Base-by-base conservation (phyloP, 164 flowering plant genomes). In the Vitis rupestris region DNA sequence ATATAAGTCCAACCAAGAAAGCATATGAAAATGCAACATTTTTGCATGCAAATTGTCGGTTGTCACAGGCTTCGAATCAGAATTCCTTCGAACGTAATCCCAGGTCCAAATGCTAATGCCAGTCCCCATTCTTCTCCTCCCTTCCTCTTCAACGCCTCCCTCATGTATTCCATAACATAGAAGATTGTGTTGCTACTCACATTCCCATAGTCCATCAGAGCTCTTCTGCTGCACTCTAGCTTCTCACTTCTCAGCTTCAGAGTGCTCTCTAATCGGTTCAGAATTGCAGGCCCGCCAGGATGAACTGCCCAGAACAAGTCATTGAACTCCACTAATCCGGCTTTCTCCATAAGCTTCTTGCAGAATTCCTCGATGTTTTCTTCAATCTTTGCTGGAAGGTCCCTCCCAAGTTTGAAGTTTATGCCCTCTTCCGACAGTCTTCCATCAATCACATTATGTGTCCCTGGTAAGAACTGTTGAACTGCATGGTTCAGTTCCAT, bases 281-380 rank as follows among this genome's bases (percentile, higher is more conserved):
- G 82, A 30, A 89, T 89, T 0, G 93, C 93, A 0, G 93, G 93
- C 11, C 93, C 93, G 0, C 93, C 93, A 0, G 93, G 93, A 74
- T 89, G 93, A 47, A 87, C 91, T 0, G 90, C 91, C 93, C 93
- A 89, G 59, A 89, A 89, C 73, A 89, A 30, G 8, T 88, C 89
- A 44, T 87, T 84, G 70, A 69, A 83, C 3, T 82, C 83, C 47
- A 57, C 57, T 49, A 82, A 11, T 27, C 71, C 63, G 1, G 71
- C 77, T 49, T 76, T 82, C 59, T 50, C 70, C 88, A 84, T 84
- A 6, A 88, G 85, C 65, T 65, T 82, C 82, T 63, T 80, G 76
- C 91, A 89, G 69, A 87, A 89, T 10, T 44, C 83, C 59, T 89
- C 86, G 13, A 89, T 89, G 83, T 84, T 81, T 8, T 84, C 90